Conservation (phyloP, 2,329 filamentous ascomycete species). For the Monilinia polystroma region DNA sequence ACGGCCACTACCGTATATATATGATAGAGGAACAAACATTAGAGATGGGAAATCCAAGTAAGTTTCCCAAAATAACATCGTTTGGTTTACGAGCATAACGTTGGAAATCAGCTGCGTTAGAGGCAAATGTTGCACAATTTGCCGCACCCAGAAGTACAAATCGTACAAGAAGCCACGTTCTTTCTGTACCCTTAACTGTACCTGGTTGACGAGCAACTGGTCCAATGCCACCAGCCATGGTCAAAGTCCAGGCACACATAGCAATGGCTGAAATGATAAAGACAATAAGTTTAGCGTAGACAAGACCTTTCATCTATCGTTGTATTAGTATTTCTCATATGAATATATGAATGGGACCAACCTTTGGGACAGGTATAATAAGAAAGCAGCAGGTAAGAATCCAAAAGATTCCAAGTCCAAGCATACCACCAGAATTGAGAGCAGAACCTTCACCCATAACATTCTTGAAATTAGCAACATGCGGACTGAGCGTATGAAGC, state of each 20-base stretch:
- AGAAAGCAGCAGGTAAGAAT: conserved; percentile 44
- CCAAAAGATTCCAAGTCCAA: conserved; percentile 46
- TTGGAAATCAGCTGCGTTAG: conserved; percentile 47
- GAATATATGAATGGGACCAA: conserved; percentile 14
- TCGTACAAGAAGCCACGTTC: conserved; percentile 43
- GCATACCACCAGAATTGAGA: conserved; percentile 45
- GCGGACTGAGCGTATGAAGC: conserved; percentile 46
- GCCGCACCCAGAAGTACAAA: conserved; percentile 43
- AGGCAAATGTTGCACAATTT: conserved; percentile 43
- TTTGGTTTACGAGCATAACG: conserved; percentile 45
- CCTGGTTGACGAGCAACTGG: conserved; percentile 37
- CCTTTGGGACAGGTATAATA: conserved; percentile 43
- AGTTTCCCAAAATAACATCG: conserved; percentile 45
- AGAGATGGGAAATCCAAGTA: conserved; percentile 45
- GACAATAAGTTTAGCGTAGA: conserved; percentile 43
- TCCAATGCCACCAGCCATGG: conserved; percentile 40
- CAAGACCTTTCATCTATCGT: conserved; percentile 38
- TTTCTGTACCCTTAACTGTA: conserved; percentile 39
- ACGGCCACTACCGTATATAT: no score
- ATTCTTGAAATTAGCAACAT: conserved; percentile 44
- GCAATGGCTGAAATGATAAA: conserved; percentile 43
- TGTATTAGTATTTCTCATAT: conserved; percentile 27
- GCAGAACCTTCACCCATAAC: conserved; percentile 44
- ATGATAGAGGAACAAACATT: conserved; percentile 30
- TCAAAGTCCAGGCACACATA: conserved; percentile 44